Base-by-base conservation (phyloP, 1,284 basidiomycete genomes). In the Ceratobasidium sp. region DNA sequence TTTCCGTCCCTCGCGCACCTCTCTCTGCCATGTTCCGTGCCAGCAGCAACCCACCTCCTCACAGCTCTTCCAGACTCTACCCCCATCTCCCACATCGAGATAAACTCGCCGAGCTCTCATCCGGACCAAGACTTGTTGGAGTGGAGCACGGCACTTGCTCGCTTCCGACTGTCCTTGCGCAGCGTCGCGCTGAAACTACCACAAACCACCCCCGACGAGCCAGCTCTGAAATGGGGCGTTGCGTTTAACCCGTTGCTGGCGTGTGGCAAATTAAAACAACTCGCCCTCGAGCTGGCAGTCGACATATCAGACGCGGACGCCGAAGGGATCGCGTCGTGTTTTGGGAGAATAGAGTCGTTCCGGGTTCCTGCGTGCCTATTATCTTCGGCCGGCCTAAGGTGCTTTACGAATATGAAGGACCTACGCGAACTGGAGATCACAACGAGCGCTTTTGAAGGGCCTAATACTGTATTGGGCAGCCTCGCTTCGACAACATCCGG, bases 61-160 rank as follows among this genome's bases (percentile, higher is more conserved):
- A 22, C 59, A 13, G 46, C n/a, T 44, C 34, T 73, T 11, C 57
- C 59, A 19, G 43, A 64, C 29, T 62, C 43, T 6, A 19, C 32
- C 3, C 46, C 70, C 11, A 46, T 62, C 29, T 46, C 40, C n/a
- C 43, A 37, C 15, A 13, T 73, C 29, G 19, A 51, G 11, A 61
- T 73, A 29, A 43, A 57, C 15, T 51, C 46, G n/a, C 25, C 64
- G 25, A 29, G 13, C 25, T 66, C 44, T 25, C 17, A 19, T 37
- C 22, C 59, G 13, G 70, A 34, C n/a, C 44, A 32, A 57, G 57
- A 61, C 13, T 3, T 73, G 43, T 34, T 9, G n/a, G 69, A 73
- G 69, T 52, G 61, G 29, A 9, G 56, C 69, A 44, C 56, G 15
- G 37, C 37, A 22, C 43, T 73, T 46, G 69, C 57, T 73, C 69